Conservation (phyloP, 148 eudicot species). For the Chenopodium formosanum region DNA sequence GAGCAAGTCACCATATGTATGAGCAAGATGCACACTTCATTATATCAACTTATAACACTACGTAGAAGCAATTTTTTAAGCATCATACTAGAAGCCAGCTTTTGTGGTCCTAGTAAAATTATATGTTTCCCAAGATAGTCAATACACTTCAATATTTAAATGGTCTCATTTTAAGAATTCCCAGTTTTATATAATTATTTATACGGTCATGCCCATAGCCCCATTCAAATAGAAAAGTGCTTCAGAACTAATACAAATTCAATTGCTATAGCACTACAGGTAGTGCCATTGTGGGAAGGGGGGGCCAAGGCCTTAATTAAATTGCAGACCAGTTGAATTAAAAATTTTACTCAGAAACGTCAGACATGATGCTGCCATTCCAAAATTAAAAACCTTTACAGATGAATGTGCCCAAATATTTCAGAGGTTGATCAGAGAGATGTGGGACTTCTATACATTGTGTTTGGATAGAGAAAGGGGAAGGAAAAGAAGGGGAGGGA, state of each 20-base stretch:
- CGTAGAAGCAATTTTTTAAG: not conserved
- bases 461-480: too few relatives aligned
- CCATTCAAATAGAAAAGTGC: not conserved
- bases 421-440: not conserved
- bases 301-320: not conserved
- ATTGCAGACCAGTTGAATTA: not conserved
- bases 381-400: not conserved
- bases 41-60: not conserved
- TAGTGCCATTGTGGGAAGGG: not conserved
- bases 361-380: not conserved
- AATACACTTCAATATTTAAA: not conserved
- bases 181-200: too few relatives aligned
- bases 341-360: not conserved
- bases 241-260: not conserved
- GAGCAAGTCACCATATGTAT: slow-evolving; percentile 22
- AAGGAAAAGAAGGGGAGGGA: too few relatives aligned
- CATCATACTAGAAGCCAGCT: slow-evolving; percentile 2
- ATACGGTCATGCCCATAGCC: not conserved
- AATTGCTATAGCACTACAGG: not conserved
- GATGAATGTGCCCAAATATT: not conserved
- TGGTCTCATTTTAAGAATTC: not conserved
- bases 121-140: not conserved
- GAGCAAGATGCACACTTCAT: slow-evolving; percentile 1
- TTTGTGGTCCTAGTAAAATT: not conserved
- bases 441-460: not conserved